Base-by-base conservation (phyloP, 345 rosid species). In the Adansonia digitata region DNA sequence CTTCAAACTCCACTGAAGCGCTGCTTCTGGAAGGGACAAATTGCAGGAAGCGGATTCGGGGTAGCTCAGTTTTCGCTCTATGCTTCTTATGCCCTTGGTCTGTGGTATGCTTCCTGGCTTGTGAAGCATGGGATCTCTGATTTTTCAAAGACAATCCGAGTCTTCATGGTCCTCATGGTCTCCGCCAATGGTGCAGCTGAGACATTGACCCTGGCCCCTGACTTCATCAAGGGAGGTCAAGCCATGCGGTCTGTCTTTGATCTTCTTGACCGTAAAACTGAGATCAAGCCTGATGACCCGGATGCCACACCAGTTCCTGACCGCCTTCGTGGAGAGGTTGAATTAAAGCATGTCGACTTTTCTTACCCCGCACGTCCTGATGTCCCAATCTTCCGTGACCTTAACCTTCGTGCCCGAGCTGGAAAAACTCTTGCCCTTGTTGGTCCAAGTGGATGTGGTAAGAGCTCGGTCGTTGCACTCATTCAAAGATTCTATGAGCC, bases 51-150 rank as follows among this genome's bases (percentile, higher is more conserved):
- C 75, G 99, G 99, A 42, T 95, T 80, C 35, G 99, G 99, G 13
- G 86, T 95, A 27, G 99, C 99, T 78, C 99, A 95, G 79, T 95
- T 95, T 76, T 77, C 85, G 62, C 98, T 95, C 31, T 95, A 93
- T 64, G 98, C 96, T 71, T 93, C 99, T 37, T 95, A 95, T 73
- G 96, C 99, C 76, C 97, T 95, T 7, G 98, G 99, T 27, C 89
- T 95, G 63, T 95, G 99, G 99, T 95, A 95, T 70, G 98, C 98
- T 26, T 93, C 99, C 12, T 95, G 98, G 99, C 99, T 95, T 43
- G 99, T 95, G 84, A 95, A 93, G 87, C 98, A 95, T 61, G 99
- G 91, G 40, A 91, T 93, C 83, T 95, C 99, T 2, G 98, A 95
- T 84, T 95, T 95, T 86, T 95, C 99, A 2, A 95, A 93, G 83